Percentiles rank a stretch among this genome's conserved stretches.
Conservation (phyloP, 768 basidiomycete species). For the Sarcodon aspratus region DNA sequence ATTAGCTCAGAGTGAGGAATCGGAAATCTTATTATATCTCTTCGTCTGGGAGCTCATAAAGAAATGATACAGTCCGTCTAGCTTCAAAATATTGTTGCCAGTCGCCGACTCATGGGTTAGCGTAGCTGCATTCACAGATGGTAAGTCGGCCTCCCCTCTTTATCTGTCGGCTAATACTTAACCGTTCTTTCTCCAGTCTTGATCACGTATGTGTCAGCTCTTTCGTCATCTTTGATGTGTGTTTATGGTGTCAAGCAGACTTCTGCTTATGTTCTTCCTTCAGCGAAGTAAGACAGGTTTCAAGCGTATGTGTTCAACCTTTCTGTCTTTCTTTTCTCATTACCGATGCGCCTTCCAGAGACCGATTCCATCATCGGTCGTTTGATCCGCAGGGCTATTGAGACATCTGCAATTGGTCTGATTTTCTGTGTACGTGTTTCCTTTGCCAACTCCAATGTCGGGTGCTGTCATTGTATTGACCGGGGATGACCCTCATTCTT, state of each 20-base stretch:
- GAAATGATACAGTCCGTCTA: conserved; percentile 11
- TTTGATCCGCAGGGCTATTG: conserved; percentile 17
- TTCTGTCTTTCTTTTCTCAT: neutral
- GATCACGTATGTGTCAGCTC: conserved; percentile 14
- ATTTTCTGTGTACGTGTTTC: conserved; percentile 19
- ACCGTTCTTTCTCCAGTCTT: neutral
- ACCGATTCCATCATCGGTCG: conserved; percentile 19
- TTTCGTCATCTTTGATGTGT: neutral
- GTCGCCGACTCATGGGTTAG: conserved; percentile 20
- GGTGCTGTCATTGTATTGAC: neutral
- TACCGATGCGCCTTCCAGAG: neutral
- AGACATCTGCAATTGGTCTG: conserved; percentile 19
- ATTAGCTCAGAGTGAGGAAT: conserved; percentile 11
- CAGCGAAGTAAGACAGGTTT: neutral
- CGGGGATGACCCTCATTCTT: neutral
- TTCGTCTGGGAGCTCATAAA: neutral
- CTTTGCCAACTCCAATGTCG: neutral
- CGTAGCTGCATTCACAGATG: conserved; percentile 15
- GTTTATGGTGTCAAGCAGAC: neutral
- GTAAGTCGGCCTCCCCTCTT: no score
- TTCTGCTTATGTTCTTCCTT: neutral
- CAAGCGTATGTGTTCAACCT: neutral
- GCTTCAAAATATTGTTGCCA: conserved; percentile 15
- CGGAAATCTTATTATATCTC: neutral
- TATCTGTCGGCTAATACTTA: no score